Evolutionary conservation across 306 rosid genomes (phyloP).

Genomic region (Abrus precatorius): DNA sequence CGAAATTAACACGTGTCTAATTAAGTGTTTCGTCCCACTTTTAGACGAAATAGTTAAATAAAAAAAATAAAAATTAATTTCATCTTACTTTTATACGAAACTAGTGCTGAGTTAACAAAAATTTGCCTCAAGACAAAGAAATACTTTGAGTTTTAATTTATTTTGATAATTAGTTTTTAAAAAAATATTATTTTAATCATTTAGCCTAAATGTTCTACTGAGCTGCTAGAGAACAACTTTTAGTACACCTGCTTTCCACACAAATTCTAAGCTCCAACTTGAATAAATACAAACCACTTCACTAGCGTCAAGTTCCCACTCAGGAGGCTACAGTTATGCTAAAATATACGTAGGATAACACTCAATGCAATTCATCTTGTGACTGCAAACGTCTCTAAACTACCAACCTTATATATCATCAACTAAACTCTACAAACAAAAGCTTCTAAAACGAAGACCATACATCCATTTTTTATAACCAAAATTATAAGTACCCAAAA

Average conservation of each 20-base stretch:
- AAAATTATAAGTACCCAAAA: constrained; percentile 4
- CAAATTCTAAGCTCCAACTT: not conserved
- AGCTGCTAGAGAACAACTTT: too few species aligned
- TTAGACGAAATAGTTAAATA: too few species aligned
- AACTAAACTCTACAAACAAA: constrained; percentile 27
- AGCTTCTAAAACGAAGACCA: constrained; percentile 4
- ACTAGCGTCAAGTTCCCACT: not conserved
- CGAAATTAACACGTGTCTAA: too few species aligned
- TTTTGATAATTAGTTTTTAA: too few species aligned
- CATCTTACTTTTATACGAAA: too few species aligned
- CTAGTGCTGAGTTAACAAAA: too few species aligned
- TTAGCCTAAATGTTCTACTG: too few species aligned
- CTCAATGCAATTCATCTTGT: not conserved
- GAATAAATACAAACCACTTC: constrained; percentile 2
- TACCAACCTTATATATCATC: not conserved
- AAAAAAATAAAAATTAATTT: too few species aligned
- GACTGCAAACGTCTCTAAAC: not conserved
- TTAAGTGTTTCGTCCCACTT: too few species aligned
- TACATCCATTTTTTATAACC: constrained; percentile 29
- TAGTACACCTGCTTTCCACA: not conserved
- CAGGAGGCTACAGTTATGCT: not conserved
- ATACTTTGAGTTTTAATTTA: too few species aligned
- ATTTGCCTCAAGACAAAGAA: too few species aligned
- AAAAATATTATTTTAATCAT: too few species aligned
- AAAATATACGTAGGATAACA: not conserved